Evolutionary conservation across 2,329 filamentous ascomycete species (phyloP), one percentile per base, ranked within the genome.

Genomic region (Trichoderma citrinoviride): DNA sequence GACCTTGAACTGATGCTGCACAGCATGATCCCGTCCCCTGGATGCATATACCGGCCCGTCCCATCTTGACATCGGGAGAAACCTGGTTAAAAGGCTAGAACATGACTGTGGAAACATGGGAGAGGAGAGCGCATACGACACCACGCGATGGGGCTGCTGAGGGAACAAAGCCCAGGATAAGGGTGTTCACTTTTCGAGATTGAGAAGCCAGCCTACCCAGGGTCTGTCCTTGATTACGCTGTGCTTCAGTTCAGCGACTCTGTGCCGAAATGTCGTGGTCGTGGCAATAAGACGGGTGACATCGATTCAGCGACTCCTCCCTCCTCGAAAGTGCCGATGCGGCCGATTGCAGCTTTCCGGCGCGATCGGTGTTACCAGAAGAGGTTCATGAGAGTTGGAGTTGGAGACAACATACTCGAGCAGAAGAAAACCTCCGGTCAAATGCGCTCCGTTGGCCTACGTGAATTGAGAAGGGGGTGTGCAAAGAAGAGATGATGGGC

Each of bases 21-120:
- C 46, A 61, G 3, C 47, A 61, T 43, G 3, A 23, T 7, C 47
- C 17, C 40, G 33, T 43, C 57, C 33, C 37, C 47, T 33, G 15
- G 46, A 52, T 47, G 46, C 57, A 52, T 61, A 61, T 29, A 29
- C 37, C 57, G 46, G 57, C 2, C 57, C 46, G 57, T 43, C 37
- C 47, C 57, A 43, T 44, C 23, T 29, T 33, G 23, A 61, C 21
- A 19, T 21, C 23, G 12, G 41, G 17, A 7, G 7, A 15, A 60
- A 41, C 19, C 14, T 3, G 12, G 44, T 17, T n/a, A 60, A 17
- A n/a, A 21, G 46, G 29, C 27, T 19, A 10, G 12, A n/a, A 25
- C 3, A n/a, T 21, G 37, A 3, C n/a, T 23, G 23, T 33, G 41
- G 41, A 14, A 21, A 29, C 15, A 29, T 7, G 19, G 21, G 8